Conservation (phyloP, 2,329 filamentous ascomycete species). For the Dothideomycetes sp. region DNA sequence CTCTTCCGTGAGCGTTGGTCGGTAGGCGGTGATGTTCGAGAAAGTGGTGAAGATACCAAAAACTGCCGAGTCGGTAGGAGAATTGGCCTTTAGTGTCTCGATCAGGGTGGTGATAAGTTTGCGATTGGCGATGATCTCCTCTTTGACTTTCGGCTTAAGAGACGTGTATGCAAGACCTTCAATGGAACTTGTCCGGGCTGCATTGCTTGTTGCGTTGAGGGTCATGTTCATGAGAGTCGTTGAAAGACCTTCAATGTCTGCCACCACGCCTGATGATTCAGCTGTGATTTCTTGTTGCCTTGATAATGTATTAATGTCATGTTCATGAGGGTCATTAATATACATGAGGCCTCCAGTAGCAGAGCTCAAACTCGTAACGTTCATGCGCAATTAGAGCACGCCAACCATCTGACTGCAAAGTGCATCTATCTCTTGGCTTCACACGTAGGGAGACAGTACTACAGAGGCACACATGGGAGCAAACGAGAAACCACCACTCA, state of each 20-base stretch:
- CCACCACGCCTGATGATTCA: not conserved
- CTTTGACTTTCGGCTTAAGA: conserved; percentile 73
- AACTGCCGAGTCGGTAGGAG: conserved; percentile 29
- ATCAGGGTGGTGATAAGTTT: conserved; percentile 61
- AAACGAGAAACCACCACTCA: not conserved
- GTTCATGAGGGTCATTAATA: not conserved
- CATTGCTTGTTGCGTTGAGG: conserved; percentile 39
- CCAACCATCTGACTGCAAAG: no score
- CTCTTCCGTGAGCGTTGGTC: conserved; percentile 70
- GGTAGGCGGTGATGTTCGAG: conserved; percentile 72
- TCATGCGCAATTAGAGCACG: no score
- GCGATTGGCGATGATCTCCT: conserved; percentile 60
- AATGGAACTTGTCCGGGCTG: conserved; percentile 54
- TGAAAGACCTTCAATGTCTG: conserved; percentile 35
- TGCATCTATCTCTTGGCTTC: no score
- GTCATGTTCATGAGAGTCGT: conserved; percentile 53
- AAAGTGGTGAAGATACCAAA: conserved; percentile 84
- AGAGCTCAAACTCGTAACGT: no score
- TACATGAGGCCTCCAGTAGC: no score
- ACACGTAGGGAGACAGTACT: no score
- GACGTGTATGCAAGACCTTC: conserved; percentile 91
- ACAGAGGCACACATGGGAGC: no score
- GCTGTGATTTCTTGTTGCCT: not conserved
- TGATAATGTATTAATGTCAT: not conserved
- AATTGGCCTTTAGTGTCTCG: conserved; percentile 43